phyloP scores from a whole-genome alignment of 768 basidiomycete genomes.

The Russula vinacea region DNA sequence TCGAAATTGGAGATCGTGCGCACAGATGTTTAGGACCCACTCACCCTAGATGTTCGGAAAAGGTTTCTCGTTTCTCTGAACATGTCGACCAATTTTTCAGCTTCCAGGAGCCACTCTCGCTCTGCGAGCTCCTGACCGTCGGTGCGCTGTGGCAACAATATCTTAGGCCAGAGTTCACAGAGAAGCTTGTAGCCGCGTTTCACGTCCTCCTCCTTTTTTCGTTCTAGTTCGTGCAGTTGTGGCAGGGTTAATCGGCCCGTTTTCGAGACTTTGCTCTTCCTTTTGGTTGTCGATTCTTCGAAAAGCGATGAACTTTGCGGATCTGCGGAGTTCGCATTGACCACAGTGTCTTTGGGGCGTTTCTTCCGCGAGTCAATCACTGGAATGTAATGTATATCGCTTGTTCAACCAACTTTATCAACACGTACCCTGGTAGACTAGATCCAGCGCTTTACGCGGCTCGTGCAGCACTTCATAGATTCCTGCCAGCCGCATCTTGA shows the following conservation, averaged over 20 bases:
- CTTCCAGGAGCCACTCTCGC: conserved; percentile 77
- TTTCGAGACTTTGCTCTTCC: conserved; percentile 39
- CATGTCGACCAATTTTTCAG: conserved; percentile 81
- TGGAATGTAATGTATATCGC: conserved; percentile 18
- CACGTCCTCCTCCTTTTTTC: conserved; percentile 52
- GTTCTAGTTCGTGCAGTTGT: conserved; percentile 42
- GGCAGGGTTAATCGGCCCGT: conserved; percentile 50
- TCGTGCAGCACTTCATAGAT: conserved; percentile 83
- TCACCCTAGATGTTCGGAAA: conserved; percentile 74
- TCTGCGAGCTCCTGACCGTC: conserved; percentile 49
- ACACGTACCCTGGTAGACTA: conserved; percentile 77
- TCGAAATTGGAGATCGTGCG: background rate
- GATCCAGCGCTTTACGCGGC: conserved; percentile 73
- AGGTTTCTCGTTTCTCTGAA: conserved; percentile 84
- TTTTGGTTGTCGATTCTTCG: conserved; percentile 48
- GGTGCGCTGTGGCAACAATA: conserved; percentile 42
- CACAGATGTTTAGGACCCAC: conserved; percentile 27
- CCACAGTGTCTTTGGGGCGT: conserved; percentile 25
- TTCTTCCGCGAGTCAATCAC: conserved; percentile 41
- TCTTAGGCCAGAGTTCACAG: conserved; percentile 58
- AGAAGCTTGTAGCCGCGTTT: conserved; percentile 58
- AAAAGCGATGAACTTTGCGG: conserved; percentile 53
- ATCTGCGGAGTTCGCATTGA: conserved; percentile 30
- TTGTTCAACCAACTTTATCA: background rate
- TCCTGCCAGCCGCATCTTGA: conserved; percentile 87